Percentiles rank a stretch among this genome's conserved stretches.
These are phyloP conservation scores for Cryomyces minteri DNA, from an alignment of 495 filamentous ascomycete species.

Conservation along the genomic window DNA sequence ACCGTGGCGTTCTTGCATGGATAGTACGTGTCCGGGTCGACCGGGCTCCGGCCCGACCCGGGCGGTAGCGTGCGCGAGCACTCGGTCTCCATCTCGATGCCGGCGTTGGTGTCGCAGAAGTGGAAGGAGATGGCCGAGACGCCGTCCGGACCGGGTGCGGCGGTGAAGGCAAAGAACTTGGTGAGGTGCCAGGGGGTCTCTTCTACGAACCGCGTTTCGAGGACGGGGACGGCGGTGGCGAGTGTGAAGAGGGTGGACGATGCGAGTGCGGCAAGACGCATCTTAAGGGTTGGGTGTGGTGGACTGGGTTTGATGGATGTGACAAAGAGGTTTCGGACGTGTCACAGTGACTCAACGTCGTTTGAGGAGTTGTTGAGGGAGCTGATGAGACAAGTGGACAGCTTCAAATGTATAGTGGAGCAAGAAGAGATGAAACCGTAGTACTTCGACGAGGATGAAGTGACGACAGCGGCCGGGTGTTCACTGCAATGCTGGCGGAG, in stretches of 20 bases:
- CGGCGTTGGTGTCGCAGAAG: constrained; percentile 7
- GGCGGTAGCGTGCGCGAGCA: neutral
- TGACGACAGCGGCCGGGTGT: too few species aligned
- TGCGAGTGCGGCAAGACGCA: neutral
- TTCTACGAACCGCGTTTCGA: neutral
- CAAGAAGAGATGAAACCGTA: too few species aligned
- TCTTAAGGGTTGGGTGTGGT: neutral
- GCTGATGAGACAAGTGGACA: too few species aligned
- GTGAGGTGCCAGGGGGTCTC: constrained; percentile 5
- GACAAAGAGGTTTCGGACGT: too few species aligned
- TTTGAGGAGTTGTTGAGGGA: too few species aligned
- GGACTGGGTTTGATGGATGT: neutral
- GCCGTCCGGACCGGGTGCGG: neutral
- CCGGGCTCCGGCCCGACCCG: neutral
- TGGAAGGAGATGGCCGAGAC: constrained; percentile 4
- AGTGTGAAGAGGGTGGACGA: neutral
- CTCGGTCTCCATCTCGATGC: constrained; percentile 2
- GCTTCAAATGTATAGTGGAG: too few species aligned
- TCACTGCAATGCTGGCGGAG: too few species aligned
- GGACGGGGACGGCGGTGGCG: neutral
- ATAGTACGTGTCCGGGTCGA: constrained; percentile 1
- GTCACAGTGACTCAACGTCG: too few species aligned
- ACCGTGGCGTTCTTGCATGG: constrained; percentile 3
- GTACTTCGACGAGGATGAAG: too few species aligned
- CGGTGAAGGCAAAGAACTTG: constrained; percentile 4